Base-by-base conservation (phyloP, 2,329 filamentous ascomycete genomes). In the Penicillium aurantiogriseum region DNA sequence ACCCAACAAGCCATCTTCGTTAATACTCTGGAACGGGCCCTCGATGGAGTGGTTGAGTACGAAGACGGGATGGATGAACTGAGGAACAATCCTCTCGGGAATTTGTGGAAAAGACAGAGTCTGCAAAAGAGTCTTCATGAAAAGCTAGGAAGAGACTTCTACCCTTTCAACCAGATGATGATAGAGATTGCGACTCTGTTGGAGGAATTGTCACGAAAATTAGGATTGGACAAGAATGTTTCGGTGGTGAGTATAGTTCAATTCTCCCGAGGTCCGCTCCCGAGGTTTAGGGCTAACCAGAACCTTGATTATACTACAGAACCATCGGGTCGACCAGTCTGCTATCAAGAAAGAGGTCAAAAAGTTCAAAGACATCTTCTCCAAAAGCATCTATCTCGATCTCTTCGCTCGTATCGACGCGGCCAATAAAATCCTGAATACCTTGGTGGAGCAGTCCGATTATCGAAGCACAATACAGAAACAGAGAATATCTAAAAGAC, bases 1-100 rank as follows among this genome's bases (percentile, higher is more conserved):
- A 46, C 58, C 7, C 62, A 64, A 23, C 50, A 61, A 6, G 42
- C 51, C 4, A 57, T 61, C 17, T 48, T 65, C n/a, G n/a, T 62
- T 2, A 64, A 59, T 21, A 57, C 52, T 0, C 10, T 64, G 5
- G 56, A 57, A 8, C 25, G 43, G 3, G 49, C 53, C 7, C 42
- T 62, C 1, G 55, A 58, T 10, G 55, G 46, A 19, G 51, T 61
- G 9, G 45, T 59, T 1, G 29, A 59, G n/a, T 46, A 57, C 19
- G 52, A 54, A 39, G 50, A 60, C 11, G 35, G 40, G 25, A n/a
- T 62, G 27, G 19, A 36, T n/a, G 54, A 57, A 5, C 40, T 62
- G 23, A 29, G 17, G 9, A 19, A 39, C 13, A 27, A 50, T 5
- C 8, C 17, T 2, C 35, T 27, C 1, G 25, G 23, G 23, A 15